These are phyloP conservation scores for Phytophthora sansomeana DNA, from an alignment of 352 stramenopile species.

Conservation along the genomic window DNA sequence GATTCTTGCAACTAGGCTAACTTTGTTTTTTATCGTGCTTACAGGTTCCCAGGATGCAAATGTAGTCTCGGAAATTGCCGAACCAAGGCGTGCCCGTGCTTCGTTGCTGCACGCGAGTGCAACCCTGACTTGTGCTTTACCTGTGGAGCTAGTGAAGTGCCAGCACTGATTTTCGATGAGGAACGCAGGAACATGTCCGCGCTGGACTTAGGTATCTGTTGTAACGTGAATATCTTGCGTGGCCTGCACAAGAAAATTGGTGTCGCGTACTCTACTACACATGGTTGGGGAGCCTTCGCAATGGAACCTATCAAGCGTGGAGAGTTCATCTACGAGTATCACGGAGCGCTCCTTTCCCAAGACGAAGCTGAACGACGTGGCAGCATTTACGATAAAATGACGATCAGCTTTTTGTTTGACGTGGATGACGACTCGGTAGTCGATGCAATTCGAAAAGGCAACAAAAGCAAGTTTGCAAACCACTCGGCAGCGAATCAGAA, in stretches of 20 bases:
- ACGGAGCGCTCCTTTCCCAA: slow-evolving; percentile 68
- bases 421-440: slow-evolving; percentile 90
- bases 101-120: slow-evolving; percentile 65
- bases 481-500: slow-evolving; percentile 78
- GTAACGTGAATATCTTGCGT: slow-evolving; percentile 72
- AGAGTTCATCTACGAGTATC: slow-evolving; percentile 81
- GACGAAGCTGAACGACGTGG: slow-evolving; percentile 79
- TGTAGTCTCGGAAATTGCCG: slow-evolving; percentile 68
- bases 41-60: slow-evolving; percentile 58
- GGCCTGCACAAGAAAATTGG: slow-evolving; percentile 69
- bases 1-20: slow-evolving; percentile 10
- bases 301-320: slow-evolving; percentile 65
- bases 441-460: slow-evolving; percentile 92
- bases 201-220: slow-evolving; percentile 67
- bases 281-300: slow-evolving; percentile 74
- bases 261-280: slow-evolving; percentile 64
- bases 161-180: slow-evolving; percentile 51
- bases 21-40: slow-evolving; percentile 1
- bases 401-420: slow-evolving; percentile 93
- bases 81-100: slow-evolving; percentile 72
- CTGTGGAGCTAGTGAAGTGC: slow-evolving; percentile 66
- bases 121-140: slow-evolving; percentile 64
- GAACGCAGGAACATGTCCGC: slow-evolving; percentile 46
- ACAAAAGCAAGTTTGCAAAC: slow-evolving; percentile 94
- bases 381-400: slow-evolving; percentile 88